Evolutionary conservation across 2,329 filamentous ascomycete species (phyloP).

Genomic region (Moelleriella libera): DNA sequence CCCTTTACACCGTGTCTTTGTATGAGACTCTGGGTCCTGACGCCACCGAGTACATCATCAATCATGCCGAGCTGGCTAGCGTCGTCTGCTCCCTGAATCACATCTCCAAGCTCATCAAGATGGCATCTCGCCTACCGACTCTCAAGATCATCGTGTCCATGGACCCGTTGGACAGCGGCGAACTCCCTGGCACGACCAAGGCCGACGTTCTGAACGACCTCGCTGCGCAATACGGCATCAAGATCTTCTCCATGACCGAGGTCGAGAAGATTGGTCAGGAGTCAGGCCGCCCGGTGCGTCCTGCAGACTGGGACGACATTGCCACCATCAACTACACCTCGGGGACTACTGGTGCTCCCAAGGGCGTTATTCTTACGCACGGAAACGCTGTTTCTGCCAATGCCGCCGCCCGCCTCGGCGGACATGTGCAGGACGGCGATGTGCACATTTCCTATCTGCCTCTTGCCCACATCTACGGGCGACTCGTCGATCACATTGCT

Average conservation of each 20-base stretch:
- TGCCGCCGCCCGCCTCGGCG: slow-evolving; percentile 42
- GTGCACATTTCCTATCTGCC: slow-evolving; percentile 77
- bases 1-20: slow-evolving; percentile 79
- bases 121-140: slow-evolving; percentile 59
- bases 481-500: slow-evolving; percentile 64
- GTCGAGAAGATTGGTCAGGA: slow-evolving; percentile 70
- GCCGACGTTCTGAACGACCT: slow-evolving; percentile 61
- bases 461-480: slow-evolving; percentile 85
- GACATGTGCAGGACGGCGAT: slow-evolving; percentile 37
- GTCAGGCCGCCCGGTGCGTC: slow-evolving; percentile 54
- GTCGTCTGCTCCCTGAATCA: slow-evolving; percentile 71
- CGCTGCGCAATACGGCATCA: slow-evolving; percentile 58
- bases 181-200: slow-evolving; percentile 67
- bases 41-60: slow-evolving; percentile 88
- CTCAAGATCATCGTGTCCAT: slow-evolving; percentile 82
- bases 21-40: slow-evolving; percentile 93
- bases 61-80: slow-evolving; percentile 64
- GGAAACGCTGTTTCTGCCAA: slow-evolving; percentile 64
- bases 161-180: slow-evolving; percentile 69
- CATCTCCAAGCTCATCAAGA: slow-evolving; percentile 66
- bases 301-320: slow-evolving; percentile 60
- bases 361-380: slow-evolving; percentile 76
- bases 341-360: slow-evolving; percentile 70
- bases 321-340: slow-evolving; percentile 89
- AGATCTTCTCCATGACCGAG: slow-evolving; percentile 64